A percentile compares a stretch with the other conserved stretches of the same genome.
These are phyloP conservation scores for Globisporangium megalacanthum DNA, from an alignment of 352 stramenopile species.

Conservation along the genomic window DNA sequence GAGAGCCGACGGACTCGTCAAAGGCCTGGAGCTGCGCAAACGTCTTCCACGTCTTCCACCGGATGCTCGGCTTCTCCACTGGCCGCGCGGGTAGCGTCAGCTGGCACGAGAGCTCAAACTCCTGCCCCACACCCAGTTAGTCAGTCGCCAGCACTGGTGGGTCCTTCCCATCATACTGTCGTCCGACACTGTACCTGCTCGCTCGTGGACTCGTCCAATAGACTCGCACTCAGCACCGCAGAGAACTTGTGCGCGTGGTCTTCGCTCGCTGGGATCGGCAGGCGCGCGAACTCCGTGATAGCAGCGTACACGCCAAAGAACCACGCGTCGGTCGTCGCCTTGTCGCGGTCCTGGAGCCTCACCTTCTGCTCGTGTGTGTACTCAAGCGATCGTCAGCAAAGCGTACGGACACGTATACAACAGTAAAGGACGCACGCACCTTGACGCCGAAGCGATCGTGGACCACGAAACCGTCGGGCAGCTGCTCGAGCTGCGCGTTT, in stretches of 20 bases:
- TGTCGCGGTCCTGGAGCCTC: slow-evolving; percentile 75
- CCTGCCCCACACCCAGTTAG: slow-evolving; percentile 19
- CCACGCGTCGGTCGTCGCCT: slow-evolving; percentile 71
- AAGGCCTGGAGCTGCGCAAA: slow-evolving; percentile 60
- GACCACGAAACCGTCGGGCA: slow-evolving; percentile 69
- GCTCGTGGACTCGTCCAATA: slow-evolving; percentile 57
- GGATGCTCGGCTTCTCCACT: slow-evolving; percentile 63
- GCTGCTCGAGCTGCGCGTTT: slow-evolving; percentile 62
- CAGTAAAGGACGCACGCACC: slow-evolving; percentile 16
- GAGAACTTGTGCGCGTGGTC: slow-evolving; percentile 44
- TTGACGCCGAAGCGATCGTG: slow-evolving; percentile 41
- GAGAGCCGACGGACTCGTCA: slow-evolving; percentile 43
- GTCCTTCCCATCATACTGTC: too few relatives aligned
- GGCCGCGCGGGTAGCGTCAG: slow-evolving; percentile 40
- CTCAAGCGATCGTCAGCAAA: not conserved
- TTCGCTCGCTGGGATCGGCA: slow-evolving; percentile 33
- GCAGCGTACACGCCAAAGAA: slow-evolving; percentile 73
- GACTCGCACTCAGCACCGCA: slow-evolving; percentile 41
- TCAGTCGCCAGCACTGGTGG: not conserved
- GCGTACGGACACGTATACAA: not conserved
- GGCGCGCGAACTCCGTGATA: slow-evolving; percentile 56
- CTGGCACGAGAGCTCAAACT: slow-evolving; percentile 74
- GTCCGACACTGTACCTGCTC: slow-evolving; percentile 20
- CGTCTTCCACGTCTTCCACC: slow-evolving; percentile 76
- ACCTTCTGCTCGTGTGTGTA: slow-evolving; percentile 31